Evolutionary conservation across 2,329 filamentous ascomycete genomes (phyloP).

Genomic region (Clarireedia homoeocarpa): DNA sequence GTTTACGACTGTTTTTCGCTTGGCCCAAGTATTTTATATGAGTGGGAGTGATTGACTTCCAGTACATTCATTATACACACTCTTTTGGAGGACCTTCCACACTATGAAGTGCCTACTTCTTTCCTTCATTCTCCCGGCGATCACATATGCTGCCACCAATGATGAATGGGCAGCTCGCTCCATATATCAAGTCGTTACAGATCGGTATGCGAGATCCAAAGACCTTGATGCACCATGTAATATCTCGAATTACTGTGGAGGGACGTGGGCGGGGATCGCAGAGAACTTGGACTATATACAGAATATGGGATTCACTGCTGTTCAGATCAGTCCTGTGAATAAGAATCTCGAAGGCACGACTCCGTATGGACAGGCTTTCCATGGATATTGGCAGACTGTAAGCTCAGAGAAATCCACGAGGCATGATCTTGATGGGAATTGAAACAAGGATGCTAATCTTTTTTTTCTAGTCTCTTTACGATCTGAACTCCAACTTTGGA

Average conservation of each 20-base stretch:
- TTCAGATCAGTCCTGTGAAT: conserved; percentile 39
- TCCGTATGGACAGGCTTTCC: conserved; percentile 6
- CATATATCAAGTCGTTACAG: conserved; percentile 8
- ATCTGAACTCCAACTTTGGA: conserved; percentile 51
- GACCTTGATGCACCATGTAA: conserved; percentile 18
- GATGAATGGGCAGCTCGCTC: conserved; percentile 6
- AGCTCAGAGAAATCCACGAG: background rate
- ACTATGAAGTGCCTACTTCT: conserved; percentile 4
- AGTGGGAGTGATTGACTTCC: background rate
- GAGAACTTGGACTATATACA: conserved; percentile 37
- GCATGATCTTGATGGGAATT: background rate
- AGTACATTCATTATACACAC: background rate
- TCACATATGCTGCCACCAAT: conserved; percentile 1
- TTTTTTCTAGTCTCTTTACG: conserved; percentile 36
- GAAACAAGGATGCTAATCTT: conserved; percentile 29
- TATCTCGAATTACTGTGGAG: conserved; percentile 38
- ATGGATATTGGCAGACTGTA: conserved; percentile 9
- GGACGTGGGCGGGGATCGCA: conserved; percentile 35
- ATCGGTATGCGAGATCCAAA: conserved; percentile 37
- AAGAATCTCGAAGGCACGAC: conserved; percentile 30
- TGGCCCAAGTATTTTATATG: background rate
- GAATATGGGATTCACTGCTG: conserved; percentile 11
- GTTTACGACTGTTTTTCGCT: too few species aligned
- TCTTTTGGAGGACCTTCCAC: background rate
- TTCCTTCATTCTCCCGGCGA: background rate